A percentile compares a stretch with the other conserved stretches of the same genome.
phyloP scores from a whole-genome alignment of 2,329 filamentous ascomycete species.

The Hypoxylon sp. region DNA sequence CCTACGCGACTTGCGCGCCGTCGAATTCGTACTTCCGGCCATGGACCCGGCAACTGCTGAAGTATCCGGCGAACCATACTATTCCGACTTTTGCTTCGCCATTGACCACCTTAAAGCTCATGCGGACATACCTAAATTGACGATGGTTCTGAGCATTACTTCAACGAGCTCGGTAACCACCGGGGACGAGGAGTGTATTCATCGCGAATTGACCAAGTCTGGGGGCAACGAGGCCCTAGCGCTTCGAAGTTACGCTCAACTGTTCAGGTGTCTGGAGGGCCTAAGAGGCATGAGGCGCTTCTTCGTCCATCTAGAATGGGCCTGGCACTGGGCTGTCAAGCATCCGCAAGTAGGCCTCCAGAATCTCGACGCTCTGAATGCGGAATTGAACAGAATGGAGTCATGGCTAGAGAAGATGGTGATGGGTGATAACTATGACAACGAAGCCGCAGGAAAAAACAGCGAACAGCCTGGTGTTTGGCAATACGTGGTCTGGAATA shows the following conservation, averaged over 20 bases:
- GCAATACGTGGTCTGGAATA: not conserved
- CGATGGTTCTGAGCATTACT: slow-evolving; percentile 6
- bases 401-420: slow-evolving; percentile 17
- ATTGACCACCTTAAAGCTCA: slow-evolving; percentile 18
- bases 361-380: not conserved
- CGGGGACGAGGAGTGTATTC: not conserved
- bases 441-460: slow-evolving; percentile 7
- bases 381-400: slow-evolving; percentile 10
- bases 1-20: slow-evolving; percentile 14
- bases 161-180: not conserved
- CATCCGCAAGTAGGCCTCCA: not conserved
- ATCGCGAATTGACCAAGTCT: not conserved
- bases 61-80: not conserved
- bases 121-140: slow-evolving; percentile 9
- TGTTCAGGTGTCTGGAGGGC: slow-evolving; percentile 1
- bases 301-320: slow-evolving; percentile 23
- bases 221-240: not conserved
- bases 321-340: slow-evolving; percentile 8
- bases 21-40: slow-evolving; percentile 24
- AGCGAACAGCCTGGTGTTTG: not conserved
- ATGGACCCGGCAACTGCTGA: not conserved
- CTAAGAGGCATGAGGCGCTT: slow-evolving; percentile 14
- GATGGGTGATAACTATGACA: slow-evolving; percentile 22
- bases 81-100: slow-evolving; percentile 23
- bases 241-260: not conserved